Conservation (phyloP, 1,284 basidiomycete genomes). For the Moesziomyces parantarcticus region DNA sequence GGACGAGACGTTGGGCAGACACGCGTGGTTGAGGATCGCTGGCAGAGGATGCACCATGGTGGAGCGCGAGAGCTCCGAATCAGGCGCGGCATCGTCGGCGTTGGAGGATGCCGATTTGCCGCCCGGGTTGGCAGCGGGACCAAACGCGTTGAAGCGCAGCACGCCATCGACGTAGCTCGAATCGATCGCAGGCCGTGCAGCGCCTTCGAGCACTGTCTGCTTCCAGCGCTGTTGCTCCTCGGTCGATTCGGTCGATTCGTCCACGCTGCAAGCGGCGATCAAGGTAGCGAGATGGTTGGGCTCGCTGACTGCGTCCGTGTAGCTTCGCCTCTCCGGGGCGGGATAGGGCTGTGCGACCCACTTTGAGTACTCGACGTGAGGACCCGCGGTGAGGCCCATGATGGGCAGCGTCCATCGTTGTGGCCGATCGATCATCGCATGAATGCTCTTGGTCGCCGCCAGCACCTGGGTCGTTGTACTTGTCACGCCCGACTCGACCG, state of each 20-base stretch:
- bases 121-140: slow-evolving; percentile 57
- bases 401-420: slow-evolving; percentile 51
- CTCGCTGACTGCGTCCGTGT: slow-evolving; percentile 15
- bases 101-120: slow-evolving; percentile 22
- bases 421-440: slow-evolving; percentile 60
- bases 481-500: slow-evolving; percentile 58
- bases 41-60: slow-evolving; percentile 67
- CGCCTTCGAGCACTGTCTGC: slow-evolving; percentile 15
- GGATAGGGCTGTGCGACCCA: slow-evolving; percentile 56
- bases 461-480: slow-evolving; percentile 66
- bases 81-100: slow-evolving; percentile 13
- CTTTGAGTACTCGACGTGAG: slow-evolving; percentile 41
- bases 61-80: slow-evolving; percentile 50
- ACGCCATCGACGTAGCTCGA: slow-evolving; percentile 65
- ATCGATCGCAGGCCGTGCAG: slow-evolving; percentile 25
- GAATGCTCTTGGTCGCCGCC: slow-evolving; percentile 62
- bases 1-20: slow-evolving; percentile 65
- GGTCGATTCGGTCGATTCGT: not conserved
- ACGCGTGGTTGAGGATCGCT: slow-evolving; percentile 66
- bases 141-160: slow-evolving; percentile 67
- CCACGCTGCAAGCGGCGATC: slow-evolving; percentile 1
- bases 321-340: slow-evolving; percentile 27
- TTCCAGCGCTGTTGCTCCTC: slow-evolving; percentile 5
- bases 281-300: slow-evolving; percentile 15
- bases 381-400: slow-evolving; percentile 65